Percentiles rank a stretch among this genome's conserved stretches.
Evolutionary conservation across 2,329 filamentous ascomycete species (phyloP).

Genomic region (Ophiostoma perfectum): DNA sequence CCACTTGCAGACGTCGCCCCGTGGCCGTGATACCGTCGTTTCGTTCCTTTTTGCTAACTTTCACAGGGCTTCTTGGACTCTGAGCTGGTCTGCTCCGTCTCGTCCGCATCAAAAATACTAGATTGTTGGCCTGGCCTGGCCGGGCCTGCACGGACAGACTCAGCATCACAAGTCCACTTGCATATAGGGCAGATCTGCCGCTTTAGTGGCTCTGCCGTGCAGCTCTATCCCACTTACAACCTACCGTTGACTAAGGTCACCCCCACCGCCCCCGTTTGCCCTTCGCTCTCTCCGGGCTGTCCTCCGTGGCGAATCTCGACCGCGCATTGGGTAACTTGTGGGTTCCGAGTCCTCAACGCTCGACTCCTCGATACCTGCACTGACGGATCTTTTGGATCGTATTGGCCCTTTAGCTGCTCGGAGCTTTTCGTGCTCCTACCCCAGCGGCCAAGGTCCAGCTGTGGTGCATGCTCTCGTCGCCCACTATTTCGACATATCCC

Average conservation of each 20-base stretch:
- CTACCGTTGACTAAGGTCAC: not conserved
- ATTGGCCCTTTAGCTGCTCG: not conserved
- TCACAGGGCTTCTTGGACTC: too few species aligned
- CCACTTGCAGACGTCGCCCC: not conserved
- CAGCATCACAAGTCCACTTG: too few species aligned
- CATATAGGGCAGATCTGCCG: too few species aligned
- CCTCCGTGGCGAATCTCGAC: not conserved
- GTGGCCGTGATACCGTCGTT: not conserved
- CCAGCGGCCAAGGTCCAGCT: not conserved
- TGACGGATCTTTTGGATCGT: not conserved
- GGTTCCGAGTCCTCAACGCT: not conserved
- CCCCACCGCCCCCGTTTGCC: not conserved
- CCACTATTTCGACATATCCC: not conserved
- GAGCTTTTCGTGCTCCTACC: not conserved
- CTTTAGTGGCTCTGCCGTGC: not conserved
- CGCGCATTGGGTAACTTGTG: not conserved
- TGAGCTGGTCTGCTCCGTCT: too few species aligned
- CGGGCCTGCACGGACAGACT: too few species aligned
- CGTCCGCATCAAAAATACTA: too few species aligned
- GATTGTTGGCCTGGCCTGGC: too few species aligned
- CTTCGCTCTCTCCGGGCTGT: constrained; percentile 7
- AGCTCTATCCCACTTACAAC: too few species aligned
- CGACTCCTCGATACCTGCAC: not conserved
- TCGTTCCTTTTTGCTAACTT: too few species aligned
- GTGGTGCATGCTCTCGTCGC: not conserved